Evolutionary conservation across 2,329 filamentous ascomycete genomes (phyloP).

Genomic region (Alternaria rosae): DNA sequence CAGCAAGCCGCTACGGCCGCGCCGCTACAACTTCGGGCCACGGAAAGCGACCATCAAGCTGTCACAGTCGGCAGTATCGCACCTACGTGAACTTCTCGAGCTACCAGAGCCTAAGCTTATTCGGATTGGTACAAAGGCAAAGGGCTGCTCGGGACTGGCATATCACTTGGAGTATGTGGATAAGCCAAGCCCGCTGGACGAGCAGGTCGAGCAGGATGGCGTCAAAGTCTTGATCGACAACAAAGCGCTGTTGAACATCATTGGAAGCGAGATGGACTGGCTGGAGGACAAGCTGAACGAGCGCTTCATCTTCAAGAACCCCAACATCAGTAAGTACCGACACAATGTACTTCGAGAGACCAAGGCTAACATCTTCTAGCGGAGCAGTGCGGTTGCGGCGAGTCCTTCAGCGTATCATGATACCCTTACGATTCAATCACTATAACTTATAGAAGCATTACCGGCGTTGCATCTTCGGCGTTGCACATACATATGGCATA

Average conservation of each 20-base stretch:
- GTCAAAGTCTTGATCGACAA: slow-evolving; percentile 96
- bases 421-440: slow-evolving; percentile 24
- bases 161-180: slow-evolving; percentile 97
- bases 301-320: slow-evolving; percentile 93
- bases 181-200: slow-evolving; percentile 85
- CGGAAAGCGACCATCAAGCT: slow-evolving; percentile 93
- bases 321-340: slow-evolving; percentile 89
- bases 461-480: slow-evolving; percentile 15
- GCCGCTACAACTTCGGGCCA: slow-evolving; percentile 73
- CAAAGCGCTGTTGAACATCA: slow-evolving; percentile 97
- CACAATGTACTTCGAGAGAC: background rate
- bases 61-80: slow-evolving; percentile 78
- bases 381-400: slow-evolving; percentile 94
- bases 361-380: slow-evolving; percentile 63
- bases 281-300: slow-evolving; percentile 92
- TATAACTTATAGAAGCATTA: slow-evolving; percentile 37
- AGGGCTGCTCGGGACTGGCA: slow-evolving; percentile 90
- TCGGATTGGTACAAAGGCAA: slow-evolving; percentile 90
- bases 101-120: slow-evolving; percentile 92
- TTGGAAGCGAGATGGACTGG: slow-evolving; percentile 99
- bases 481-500: slow-evolving; percentile 2
- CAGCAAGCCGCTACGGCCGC: slow-evolving; percentile 60
- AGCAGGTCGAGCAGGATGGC: slow-evolving; percentile 92
- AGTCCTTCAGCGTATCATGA: slow-evolving; percentile 77
- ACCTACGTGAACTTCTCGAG: slow-evolving; percentile 78